A percentile compares a stretch with the other conserved stretches of the same genome.
Conservation (phyloP, 75 land plant species). For the Sequoiadendron giganteum region DNA sequence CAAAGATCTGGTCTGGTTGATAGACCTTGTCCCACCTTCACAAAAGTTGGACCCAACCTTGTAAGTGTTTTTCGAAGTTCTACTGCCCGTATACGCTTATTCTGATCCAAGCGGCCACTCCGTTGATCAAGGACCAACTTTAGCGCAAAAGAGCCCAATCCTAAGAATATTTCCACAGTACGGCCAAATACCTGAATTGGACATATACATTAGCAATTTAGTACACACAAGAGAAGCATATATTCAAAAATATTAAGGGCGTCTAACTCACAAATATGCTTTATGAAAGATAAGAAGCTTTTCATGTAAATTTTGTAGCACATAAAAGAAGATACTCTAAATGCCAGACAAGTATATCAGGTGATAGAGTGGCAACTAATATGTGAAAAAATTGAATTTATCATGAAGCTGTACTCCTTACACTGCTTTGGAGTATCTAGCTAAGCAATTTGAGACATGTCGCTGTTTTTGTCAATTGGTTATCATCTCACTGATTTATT, state of each 20-base stretch:
- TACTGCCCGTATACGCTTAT: constrained; percentile 64
- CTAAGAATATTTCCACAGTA: constrained; percentile 56
- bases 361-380: neutral
- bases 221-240: constrained; percentile 1
- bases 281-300: neutral
- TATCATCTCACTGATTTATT: neutral
- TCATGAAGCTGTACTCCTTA: neutral
- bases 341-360: neutral
- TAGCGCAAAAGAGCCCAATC: constrained; percentile 66
- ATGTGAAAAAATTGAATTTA: neutral
- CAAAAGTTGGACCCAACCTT: constrained; percentile 92
- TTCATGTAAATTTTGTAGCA: neutral
- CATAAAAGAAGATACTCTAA: neutral
- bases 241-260: neutral
- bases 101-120: constrained; percentile 47
- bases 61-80: constrained; percentile 69
- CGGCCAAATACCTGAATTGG: constrained; percentile 50
- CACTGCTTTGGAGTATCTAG: neutral
- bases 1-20: constrained; percentile 96
- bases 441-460: neutral
- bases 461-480: no score
- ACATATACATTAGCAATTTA: constrained; percentile 8
- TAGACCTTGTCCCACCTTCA: constrained; percentile 95
- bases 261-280: neutral
- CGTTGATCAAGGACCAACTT: constrained; percentile 55